These are phyloP conservation scores for Lasiodiplodia theobromae DNA, from an alignment of 2,329 filamentous ascomycete species.

Conservation along the genomic window DNA sequence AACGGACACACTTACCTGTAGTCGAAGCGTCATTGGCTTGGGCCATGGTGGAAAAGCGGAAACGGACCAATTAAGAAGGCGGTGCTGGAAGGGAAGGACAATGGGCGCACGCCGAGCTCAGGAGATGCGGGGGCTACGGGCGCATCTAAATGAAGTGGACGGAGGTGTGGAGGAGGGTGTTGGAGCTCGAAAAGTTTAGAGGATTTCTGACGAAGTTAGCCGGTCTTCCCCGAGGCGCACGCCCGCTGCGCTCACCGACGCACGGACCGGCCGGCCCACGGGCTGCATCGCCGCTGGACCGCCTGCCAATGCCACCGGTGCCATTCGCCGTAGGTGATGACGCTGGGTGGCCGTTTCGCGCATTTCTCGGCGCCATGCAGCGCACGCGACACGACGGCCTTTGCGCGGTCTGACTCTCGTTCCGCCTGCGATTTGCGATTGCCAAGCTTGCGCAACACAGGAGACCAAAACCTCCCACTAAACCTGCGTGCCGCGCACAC, in stretches of 20 bases:
- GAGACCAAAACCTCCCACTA: background rate
- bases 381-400: conserved; percentile 22
- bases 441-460: conserved; percentile 21
- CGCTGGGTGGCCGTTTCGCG: background rate
- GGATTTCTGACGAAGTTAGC: conserved; percentile 26
- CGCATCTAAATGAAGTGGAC: conserved; percentile 41
- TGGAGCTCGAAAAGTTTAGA: conserved; percentile 29
- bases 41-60: conserved; percentile 39
- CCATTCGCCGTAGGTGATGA: background rate
- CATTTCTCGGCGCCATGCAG: conserved; percentile 11
- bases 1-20: conserved; percentile 41
- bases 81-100: conserved; percentile 13
- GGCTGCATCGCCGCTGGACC: conserved; percentile 4
- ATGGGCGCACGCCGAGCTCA: conserved; percentile 16
- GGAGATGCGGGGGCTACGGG: conserved; percentile 8
- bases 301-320: conserved; percentile 1
- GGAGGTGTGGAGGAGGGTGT: conserved; percentile 23
- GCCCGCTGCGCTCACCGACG: background rate
- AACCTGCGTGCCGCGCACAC: conserved; percentile 14
- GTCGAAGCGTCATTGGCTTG: conserved; percentile 47
- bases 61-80: conserved; percentile 27
- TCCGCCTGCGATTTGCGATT: conserved; percentile 22
- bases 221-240: conserved; percentile 13
- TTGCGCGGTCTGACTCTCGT: conserved; percentile 7
- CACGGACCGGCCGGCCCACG: background rate